Percentiles rank a stretch among this genome's conserved stretches.
Evolutionary conservation across 1,139 yeast genomes (phyloP).

Genomic region (Sugiyamaella grinbergsii): DNA sequence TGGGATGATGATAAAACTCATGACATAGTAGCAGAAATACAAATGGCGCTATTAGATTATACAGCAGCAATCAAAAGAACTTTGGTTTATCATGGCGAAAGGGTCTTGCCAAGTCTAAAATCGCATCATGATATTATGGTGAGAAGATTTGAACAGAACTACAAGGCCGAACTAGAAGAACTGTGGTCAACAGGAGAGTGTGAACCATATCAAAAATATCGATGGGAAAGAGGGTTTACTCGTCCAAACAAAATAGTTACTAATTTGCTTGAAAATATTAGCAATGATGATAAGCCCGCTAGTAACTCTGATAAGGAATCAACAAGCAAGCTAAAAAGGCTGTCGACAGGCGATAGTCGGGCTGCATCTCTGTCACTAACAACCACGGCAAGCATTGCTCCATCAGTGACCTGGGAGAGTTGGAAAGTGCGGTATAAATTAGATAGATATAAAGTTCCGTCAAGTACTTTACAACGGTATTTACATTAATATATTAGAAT

Average conservation of each 20-base stretch:
- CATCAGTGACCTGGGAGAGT: not conserved
- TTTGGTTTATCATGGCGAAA: slow-evolving; percentile 65
- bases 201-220: not conserved
- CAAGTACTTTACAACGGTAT: not conserved
- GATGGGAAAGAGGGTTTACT: slow-evolving; percentile 11
- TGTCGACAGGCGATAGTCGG: not conserved
- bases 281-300: not conserved
- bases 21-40: slow-evolving; percentile 33
- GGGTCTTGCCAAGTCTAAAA: slow-evolving; percentile 59
- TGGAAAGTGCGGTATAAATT: slow-evolving; percentile 7
- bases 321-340: not conserved
- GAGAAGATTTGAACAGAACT: slow-evolving; percentile 66
- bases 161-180: slow-evolving; percentile 59
- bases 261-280: not conserved
- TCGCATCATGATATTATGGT: slow-evolving; percentile 69
- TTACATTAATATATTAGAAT: not conserved
- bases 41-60: slow-evolving; percentile 64
- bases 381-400: not conserved
- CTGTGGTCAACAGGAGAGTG: not conserved
- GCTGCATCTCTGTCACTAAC: not conserved
- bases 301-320: not conserved
- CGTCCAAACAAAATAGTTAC: slow-evolving; percentile 11
- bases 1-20: slow-evolving; percentile 45
- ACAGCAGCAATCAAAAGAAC: slow-evolving; percentile 67
- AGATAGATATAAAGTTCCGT: not conserved